Evolutionary conservation across 1,139 yeast genomes (phyloP).

Genomic region (Candida sojae): DNA sequence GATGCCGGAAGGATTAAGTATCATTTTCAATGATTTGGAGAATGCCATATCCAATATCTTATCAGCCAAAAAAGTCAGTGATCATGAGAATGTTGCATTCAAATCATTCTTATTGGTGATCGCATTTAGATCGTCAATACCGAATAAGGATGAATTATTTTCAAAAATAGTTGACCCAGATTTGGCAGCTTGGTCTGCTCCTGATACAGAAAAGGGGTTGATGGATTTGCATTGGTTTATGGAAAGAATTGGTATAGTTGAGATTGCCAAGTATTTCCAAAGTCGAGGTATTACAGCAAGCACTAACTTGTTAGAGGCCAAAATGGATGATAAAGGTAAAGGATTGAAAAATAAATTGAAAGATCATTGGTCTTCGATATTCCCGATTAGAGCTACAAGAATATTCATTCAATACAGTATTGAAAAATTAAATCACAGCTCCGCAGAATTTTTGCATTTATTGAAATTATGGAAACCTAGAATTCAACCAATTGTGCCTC

Average conservation of each 20-base stretch:
- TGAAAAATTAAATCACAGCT: constrained; percentile 80
- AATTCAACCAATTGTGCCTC: constrained; percentile 88
- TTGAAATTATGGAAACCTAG: constrained; percentile 89
- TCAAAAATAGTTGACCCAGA: constrained; percentile 91
- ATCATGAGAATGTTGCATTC: constrained; percentile 92
- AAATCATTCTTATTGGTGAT: constrained; percentile 89
- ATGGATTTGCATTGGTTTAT: constrained; percentile 94
- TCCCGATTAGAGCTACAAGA: constrained; percentile 94
- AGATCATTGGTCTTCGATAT: constrained; percentile 90
- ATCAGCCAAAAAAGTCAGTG: constrained; percentile 70
- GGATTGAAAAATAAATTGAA: constrained; percentile 72
- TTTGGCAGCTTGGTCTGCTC: constrained; percentile 88
- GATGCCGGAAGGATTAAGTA: constrained; percentile 88
- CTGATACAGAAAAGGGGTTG: constrained; percentile 85
- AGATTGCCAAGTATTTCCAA: constrained; percentile 87
- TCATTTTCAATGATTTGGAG: constrained; percentile 80
- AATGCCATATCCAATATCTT: constrained; percentile 74
- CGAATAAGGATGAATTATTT: constrained; percentile 71
- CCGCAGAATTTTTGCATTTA: constrained; percentile 72
- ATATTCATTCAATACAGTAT: constrained; percentile 93
- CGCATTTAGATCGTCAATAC: constrained; percentile 79
- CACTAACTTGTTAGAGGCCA: constrained; percentile 72
- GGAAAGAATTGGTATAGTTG: constrained; percentile 94
- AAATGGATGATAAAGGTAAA: constrained; percentile 92
- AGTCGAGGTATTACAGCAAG: constrained; percentile 76